Percentiles rank a stretch among this genome's conserved stretches.
phyloP scores from a whole-genome alignment of 2,329 filamentous ascomycete species.

The Ophiostoma ulmi region DNA sequence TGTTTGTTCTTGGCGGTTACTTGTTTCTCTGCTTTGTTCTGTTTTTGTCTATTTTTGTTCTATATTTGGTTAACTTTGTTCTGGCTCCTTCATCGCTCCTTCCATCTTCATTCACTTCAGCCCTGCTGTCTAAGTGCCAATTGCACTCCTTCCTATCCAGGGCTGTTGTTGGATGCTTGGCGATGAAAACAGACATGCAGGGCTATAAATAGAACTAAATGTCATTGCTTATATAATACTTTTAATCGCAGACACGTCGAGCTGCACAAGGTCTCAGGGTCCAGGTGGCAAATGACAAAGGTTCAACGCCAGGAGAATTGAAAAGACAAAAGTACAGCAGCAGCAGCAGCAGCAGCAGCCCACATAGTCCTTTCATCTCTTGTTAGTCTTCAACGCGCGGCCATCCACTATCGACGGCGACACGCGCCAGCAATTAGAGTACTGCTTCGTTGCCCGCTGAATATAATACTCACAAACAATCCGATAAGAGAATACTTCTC shows the following conservation, averaged over 20 bases:
- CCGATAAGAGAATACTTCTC: no score
- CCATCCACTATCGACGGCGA: not conserved
- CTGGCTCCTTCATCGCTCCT: slow-evolving; percentile 2
- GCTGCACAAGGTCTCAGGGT: not conserved
- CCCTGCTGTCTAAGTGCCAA: not conserved
- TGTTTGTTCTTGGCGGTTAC: not conserved
- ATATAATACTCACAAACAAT: not conserved
- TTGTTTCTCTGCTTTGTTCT: not conserved
- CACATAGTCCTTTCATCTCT: not conserved
- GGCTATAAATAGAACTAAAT: not conserved
- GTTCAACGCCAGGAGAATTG: no score
- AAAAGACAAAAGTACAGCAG: no score
- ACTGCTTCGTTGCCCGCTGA: not conserved
- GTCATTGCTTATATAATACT: not conserved
- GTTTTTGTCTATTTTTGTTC: not conserved
- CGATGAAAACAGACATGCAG: not conserved
- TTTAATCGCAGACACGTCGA: not conserved
- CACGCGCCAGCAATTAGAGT: slow-evolving; percentile 6
- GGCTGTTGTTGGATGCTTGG: not conserved
- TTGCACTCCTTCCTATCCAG: not conserved
- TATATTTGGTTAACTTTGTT: not conserved
- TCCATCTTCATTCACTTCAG: not conserved
- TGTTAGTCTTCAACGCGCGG: slow-evolving; percentile 1
- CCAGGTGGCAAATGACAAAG: not conserved
- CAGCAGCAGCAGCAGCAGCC: not conserved